Evolutionary conservation across 768 basidiomycete species (phyloP).

Genomic region (Termitomyces sp.): DNA sequence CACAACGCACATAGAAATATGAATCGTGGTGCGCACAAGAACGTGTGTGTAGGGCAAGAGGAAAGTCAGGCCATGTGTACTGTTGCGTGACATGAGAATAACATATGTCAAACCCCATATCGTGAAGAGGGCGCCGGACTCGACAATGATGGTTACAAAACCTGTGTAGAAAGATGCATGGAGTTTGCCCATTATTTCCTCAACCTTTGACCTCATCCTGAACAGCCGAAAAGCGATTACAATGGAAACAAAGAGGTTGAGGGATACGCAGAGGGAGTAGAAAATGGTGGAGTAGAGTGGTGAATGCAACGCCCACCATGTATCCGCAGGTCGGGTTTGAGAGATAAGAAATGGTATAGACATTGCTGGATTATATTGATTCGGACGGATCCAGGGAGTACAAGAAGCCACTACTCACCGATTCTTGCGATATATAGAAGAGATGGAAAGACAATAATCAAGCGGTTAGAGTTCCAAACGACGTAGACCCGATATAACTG

Average conservation of each 20-base stretch:
- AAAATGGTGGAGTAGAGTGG: constrained; percentile 11
- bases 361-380: constrained; percentile 9
- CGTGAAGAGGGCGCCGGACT: constrained; percentile 18
- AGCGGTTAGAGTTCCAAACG: constrained; percentile 12
- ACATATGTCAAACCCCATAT: constrained; percentile 16
- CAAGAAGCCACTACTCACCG: constrained; percentile 4
- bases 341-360: constrained; percentile 16
- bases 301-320: constrained; percentile 7
- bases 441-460: constrained; percentile 11
- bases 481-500: constrained; percentile 16
- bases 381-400: background rate
- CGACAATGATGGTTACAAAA: constrained; percentile 15
- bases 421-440: constrained; percentile 13
- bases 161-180: constrained; percentile 18
- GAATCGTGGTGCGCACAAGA: constrained; percentile 8
- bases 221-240: constrained; percentile 12
- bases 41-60: constrained; percentile 15
- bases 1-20: background rate
- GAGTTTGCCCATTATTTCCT: constrained; percentile 14
- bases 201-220: constrained; percentile 12
- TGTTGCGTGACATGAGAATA: constrained; percentile 12
- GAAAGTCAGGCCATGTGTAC: constrained; percentile 5
- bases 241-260: constrained; percentile 15
- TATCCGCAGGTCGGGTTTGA: constrained; percentile 6
- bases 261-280: constrained; percentile 16